These are phyloP conservation scores for Dactylellina parvicollis DNA, from an alignment of 2,329 filamentous ascomycete species.

Conservation along the genomic window DNA sequence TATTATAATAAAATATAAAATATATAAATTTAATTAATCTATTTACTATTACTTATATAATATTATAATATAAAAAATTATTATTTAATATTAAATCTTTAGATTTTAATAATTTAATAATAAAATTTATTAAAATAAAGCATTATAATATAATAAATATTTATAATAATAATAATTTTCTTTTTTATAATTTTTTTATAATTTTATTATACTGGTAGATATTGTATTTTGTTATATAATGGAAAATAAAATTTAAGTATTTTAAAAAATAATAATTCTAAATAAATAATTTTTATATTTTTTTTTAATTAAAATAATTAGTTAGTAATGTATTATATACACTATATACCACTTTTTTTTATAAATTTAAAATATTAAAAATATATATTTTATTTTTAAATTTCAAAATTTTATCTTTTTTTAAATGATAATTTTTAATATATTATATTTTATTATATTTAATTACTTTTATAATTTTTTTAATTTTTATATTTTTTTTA, in stretches of 20 bases:
- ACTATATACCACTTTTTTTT: not conserved
- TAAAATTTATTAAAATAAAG: no score
- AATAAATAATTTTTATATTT: conserved; percentile 1
- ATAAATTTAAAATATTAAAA: conserved; percentile 5
- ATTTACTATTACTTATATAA: no score
- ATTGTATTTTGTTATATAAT: not conserved
- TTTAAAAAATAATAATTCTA: conserved; percentile 20
- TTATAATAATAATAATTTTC: no score
- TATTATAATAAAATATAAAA: not conserved
- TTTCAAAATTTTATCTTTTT: conserved; percentile 5
- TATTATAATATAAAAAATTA: no score
- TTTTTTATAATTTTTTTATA: not conserved
- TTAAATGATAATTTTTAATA: no score
- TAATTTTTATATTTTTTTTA: no score
- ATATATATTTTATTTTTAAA: conserved; percentile 3
- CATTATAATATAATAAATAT: no score
- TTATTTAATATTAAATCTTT: no score
- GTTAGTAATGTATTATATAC: not conserved
- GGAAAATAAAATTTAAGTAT: conserved; percentile 1
- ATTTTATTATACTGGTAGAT: not conserved
- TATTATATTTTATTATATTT: no score
- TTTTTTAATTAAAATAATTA: conserved; percentile 13
- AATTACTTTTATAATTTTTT: no score
- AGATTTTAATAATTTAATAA: no score
- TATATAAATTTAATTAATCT: not conserved